These are phyloP conservation scores for Saccharomycopsis microspora DNA, from an alignment of 805 yeast species.

Conservation along the genomic window DNA sequence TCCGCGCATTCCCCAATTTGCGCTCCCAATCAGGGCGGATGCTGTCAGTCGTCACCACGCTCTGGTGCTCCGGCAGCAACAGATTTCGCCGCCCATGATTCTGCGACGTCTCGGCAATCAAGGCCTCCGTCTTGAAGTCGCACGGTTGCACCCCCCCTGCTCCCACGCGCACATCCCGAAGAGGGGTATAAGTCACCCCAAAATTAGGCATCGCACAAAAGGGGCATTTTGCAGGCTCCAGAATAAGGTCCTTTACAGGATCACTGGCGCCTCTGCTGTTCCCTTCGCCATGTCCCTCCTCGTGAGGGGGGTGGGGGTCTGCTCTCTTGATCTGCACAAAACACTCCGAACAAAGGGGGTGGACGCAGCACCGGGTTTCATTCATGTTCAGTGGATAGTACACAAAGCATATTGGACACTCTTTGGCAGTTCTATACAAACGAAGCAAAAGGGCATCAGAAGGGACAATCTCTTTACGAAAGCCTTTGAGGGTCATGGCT, in stretches of 20 bases:
- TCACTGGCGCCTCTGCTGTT: conserved; percentile 2
- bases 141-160: conserved; percentile 43
- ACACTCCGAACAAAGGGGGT: conserved; percentile 92
- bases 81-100: conserved; percentile 35
- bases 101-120: not conserved
- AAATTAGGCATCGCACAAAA: conserved; percentile 83
- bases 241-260: conserved; percentile 52
- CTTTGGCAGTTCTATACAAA: conserved; percentile 58
- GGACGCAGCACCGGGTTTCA: conserved; percentile 78
- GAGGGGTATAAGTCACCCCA: conserved; percentile 74
- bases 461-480: conserved; percentile 27
- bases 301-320: conserved; percentile 92
- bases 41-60: conserved; percentile 67
- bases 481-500: conserved; percentile 19
- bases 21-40: conserved; percentile 92
- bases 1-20: conserved; percentile 59
- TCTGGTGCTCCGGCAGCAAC: conserved; percentile 53
- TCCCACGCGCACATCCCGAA: conserved; percentile 41
- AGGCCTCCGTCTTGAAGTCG: conserved; percentile 20
- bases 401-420: conserved; percentile 92
- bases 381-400: conserved; percentile 74
- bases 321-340: conserved; percentile 89
- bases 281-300: conserved; percentile 26
- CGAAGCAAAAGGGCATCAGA: conserved; percentile 35
- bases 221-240: conserved; percentile 88